Evolutionary conservation across 371 early-diverging fungal species (phyloP).

Genomic region (Apophysomyces variabilis): DNA sequence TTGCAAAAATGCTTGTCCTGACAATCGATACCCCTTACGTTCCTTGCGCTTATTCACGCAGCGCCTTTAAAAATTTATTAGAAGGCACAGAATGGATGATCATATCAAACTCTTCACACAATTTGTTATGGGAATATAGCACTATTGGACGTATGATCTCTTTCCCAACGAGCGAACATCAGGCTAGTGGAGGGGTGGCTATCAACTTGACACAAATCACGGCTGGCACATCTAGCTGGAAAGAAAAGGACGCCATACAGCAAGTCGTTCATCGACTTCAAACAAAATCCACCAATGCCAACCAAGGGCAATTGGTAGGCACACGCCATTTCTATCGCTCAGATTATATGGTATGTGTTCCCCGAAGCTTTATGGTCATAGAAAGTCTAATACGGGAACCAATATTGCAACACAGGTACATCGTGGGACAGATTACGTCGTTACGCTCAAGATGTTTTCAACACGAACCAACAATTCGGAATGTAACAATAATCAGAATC

Average conservation of each 20-base stretch:
- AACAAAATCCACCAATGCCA: constrained; percentile 17
- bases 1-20: constrained; percentile 24
- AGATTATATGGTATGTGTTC: constrained; percentile 34
- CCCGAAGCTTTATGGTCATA: background rate
- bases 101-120: constrained; percentile 8
- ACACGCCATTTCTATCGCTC: constrained; percentile 37
- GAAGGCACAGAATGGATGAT: constrained; percentile 42
- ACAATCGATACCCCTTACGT: constrained; percentile 16
- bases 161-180: constrained; percentile 23
- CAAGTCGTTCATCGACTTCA: background rate
- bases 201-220: constrained; percentile 25
- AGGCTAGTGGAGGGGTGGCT: constrained; percentile 31
- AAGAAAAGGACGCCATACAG: background rate
- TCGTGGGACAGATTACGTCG: constrained; percentile 16
- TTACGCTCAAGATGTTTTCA: constrained; percentile 37
- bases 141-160: constrained; percentile 43
- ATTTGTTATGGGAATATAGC: constrained; percentile 39
- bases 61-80: constrained; percentile 22
- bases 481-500: constrained; percentile 36
- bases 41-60: constrained; percentile 18
- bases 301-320: constrained; percentile 38
- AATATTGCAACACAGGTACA: background rate
- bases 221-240: background rate
- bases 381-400: background rate
- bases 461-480: constrained; percentile 32